Evolutionary conservation across 2,329 filamentous ascomycete genomes (phyloP).

Genomic region (Cladosporium sp.): DNA sequence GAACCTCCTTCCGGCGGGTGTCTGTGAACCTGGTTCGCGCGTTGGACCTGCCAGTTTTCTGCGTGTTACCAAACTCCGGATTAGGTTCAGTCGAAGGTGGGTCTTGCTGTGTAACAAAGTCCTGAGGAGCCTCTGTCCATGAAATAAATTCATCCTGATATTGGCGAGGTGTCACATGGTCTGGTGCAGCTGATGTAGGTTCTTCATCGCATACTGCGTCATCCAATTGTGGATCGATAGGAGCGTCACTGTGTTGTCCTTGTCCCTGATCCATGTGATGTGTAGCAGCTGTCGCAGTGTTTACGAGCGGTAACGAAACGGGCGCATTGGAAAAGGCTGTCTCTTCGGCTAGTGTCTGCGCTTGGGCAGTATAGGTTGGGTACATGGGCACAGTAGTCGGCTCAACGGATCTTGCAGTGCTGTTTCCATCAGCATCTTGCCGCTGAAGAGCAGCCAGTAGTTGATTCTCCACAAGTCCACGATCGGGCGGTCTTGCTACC

Average conservation of each 20-base stretch:
- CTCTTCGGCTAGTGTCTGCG: neutral
- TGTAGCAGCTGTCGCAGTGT: slow-evolving; percentile 20
- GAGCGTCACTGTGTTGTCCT: neutral
- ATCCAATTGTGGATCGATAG: slow-evolving; percentile 8
- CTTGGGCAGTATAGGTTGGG: neutral
- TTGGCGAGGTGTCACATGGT: neutral
- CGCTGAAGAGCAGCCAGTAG: slow-evolving; percentile 3
- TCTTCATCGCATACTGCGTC: neutral
- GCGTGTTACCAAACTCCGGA: slow-evolving; percentile 16
- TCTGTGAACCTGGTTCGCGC: slow-evolving; percentile 53
- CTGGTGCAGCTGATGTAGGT: neutral
- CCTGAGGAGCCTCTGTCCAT: slow-evolving; percentile 20
- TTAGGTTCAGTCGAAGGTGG: slow-evolving; percentile 12
- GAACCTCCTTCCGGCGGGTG: slow-evolving; percentile 54
- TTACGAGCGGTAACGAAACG: slow-evolving; percentile 14
- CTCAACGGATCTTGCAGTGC: neutral
- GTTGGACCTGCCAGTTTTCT: slow-evolving; percentile 13
- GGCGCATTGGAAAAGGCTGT: neutral
- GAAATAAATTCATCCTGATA: slow-evolving; percentile 8
- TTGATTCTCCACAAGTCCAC: neutral
- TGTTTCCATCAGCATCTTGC: neutral
- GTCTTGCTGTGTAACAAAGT: slow-evolving; percentile 9
- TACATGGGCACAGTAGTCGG: neutral
- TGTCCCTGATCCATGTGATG: slow-evolving; percentile 10
- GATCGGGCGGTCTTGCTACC: neutral